phyloP scores from a whole-genome alignment of 1,139 yeast species.

The Oligophagozyma castellii region DNA sequence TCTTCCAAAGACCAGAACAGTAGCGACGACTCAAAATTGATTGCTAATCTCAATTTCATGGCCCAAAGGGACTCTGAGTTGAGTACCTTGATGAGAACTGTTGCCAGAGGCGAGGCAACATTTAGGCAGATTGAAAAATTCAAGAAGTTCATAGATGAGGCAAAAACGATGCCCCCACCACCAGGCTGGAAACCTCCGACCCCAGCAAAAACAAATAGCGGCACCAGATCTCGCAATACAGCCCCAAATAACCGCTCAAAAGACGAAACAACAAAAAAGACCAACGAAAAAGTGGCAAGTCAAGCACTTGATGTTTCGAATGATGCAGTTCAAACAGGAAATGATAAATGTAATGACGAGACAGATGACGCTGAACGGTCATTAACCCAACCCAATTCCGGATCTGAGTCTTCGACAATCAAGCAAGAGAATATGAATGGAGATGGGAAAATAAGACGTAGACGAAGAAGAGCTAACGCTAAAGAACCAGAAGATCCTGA shows the following conservation, averaged over 20 bases:
- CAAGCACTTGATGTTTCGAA: not conserved
- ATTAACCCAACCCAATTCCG: not conserved
- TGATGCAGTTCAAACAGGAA: not conserved
- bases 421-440: not conserved
- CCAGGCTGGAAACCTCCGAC: constrained; percentile 8
- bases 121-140: constrained; percentile 59
- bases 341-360: not conserved
- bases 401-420: not conserved
- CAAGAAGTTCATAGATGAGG: constrained; percentile 65
- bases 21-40: constrained; percentile 53
- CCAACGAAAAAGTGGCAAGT: not conserved
- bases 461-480: constrained; percentile 10
- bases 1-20: not conserved
- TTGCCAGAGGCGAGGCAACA: constrained; percentile 69
- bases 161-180: constrained; percentile 59
- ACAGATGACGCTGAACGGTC: not conserved
- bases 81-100: constrained; percentile 61
- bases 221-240: constrained; percentile 1
- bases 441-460: constrained; percentile 2
- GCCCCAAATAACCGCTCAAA: constrained; percentile 3
- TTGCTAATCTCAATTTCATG: constrained; percentile 65
- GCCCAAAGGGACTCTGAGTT: constrained; percentile 61
- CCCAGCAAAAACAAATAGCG: constrained; percentile 1
- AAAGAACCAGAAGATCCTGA: constrained; percentile 28
- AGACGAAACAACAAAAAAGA: constrained; percentile 6